Base-by-base conservation (phyloP, 805 yeast genomes). In the Candida arabinofermentans region DNA sequence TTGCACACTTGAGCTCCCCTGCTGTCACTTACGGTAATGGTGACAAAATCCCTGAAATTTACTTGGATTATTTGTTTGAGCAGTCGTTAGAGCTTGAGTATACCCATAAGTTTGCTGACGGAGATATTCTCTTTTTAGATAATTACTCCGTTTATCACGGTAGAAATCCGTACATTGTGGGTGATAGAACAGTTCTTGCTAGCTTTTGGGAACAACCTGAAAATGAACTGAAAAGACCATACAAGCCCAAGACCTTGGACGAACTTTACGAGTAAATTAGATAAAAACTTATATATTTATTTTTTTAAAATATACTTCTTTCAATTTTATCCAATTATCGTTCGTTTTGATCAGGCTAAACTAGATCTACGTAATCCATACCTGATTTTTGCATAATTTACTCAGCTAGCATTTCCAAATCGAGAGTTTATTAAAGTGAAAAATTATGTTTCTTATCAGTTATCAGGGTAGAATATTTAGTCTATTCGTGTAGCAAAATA, bases 121-220 rank as follows among this genome's bases (percentile, higher is more conserved):
- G 60, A 2, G 61, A 57, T 26, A 36, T 52, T 24, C 17, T 57
- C 18, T 47, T 49, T 36, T 34, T 55, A 13, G 58, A 55, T 34
- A 57, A 55, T 27, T 55, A 43, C 37, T 49, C 47, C 19, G 51
- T 49, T 6, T 54, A 53, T 32, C 60, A 55, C 34, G 60, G 59
- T 16, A 47, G 59, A 40, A 51, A 50, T 30, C 47, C 56, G 5
- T 54, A 51, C 32, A 45, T 40, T 4, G 43, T 36, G 3, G 54
- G 55, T 3, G 49, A 49, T 16, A 43, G 60, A 24, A 49, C 43
- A 16, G 45, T 55, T 16, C 37, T 55, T 29, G 61, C 53, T 3
- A 54, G 58, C 37, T 55, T 56, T 23, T 56, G 57, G 57, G 56
- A 49, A 16, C 36, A 34, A 12, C 29, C 9, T 7, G 17, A 34